A percentile compares a stretch with the other conserved stretches of the same genome.
Evolutionary conservation across 2,329 filamentous ascomycete species (phyloP).

Genomic region (Botrytis fabae): DNA sequence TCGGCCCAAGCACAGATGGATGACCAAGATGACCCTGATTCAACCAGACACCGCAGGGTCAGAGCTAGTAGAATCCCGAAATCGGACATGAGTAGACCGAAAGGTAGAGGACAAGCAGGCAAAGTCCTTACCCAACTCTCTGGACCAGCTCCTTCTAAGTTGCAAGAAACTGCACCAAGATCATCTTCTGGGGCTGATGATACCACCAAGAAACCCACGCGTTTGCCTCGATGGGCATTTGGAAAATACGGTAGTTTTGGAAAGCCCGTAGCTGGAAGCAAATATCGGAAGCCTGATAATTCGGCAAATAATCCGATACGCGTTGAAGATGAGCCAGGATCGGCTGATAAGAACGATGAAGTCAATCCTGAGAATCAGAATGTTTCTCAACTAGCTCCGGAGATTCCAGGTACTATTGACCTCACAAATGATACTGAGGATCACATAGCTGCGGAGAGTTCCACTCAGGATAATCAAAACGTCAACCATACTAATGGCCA

Average conservation of each 20-base stretch:
- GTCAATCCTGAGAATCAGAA: background rate
- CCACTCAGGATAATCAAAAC: background rate
- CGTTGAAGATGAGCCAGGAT: fast-evolving
- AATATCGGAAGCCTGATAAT: fast-evolving
- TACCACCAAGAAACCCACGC: background rate
- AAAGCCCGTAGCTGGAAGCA: background rate
- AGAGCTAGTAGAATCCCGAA: background rate
- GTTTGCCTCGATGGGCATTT: background rate
- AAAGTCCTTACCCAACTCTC: background rate
- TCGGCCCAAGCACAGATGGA: background rate
- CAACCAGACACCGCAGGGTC: background rate
- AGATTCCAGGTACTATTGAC: background rate
- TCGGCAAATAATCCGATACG: background rate
- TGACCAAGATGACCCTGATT: background rate
- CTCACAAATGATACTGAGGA: background rate
- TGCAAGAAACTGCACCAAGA: background rate
- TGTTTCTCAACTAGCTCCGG: background rate
- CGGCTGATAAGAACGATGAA: fast-evolving
- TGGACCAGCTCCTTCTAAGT: background rate
- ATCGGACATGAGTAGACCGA: background rate
- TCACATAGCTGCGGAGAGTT: fast-evolving
- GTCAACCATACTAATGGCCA: background rate
- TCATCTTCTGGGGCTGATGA: background rate
- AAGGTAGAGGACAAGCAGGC: background rate
- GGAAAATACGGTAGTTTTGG: background rate